Evolutionary conservation across 495 filamentous ascomycete genomes (phyloP).

Genomic region (Podospora australis): DNA sequence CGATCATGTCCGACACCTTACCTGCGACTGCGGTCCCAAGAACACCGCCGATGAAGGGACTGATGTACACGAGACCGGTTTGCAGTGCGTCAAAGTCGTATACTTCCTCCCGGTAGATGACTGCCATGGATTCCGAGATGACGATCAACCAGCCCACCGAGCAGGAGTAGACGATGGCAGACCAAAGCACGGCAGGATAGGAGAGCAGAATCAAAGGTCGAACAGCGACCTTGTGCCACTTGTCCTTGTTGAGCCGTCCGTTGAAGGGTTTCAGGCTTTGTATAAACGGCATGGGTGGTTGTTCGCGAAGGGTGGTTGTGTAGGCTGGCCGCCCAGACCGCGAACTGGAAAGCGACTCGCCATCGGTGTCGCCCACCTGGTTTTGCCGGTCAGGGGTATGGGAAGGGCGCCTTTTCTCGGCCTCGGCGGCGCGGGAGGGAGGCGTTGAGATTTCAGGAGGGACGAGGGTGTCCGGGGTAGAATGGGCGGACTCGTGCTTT

Average conservation of each 20-base stretch:
- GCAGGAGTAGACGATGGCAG: conserved; percentile 74
- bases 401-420: not conserved
- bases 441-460: not conserved
- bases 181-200: conserved; percentile 91
- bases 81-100: conserved; percentile 78
- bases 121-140: conserved; percentile 76
- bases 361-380: conserved; percentile 25
- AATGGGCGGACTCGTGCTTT: not conserved
- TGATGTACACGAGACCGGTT: conserved; percentile 83
- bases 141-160: conserved; percentile 94
- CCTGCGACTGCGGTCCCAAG: conserved; percentile 88
- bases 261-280: conserved; percentile 68
- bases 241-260: conserved; percentile 70
- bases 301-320: conserved; percentile 51
- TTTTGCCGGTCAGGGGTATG: not conserved
- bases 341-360: conserved; percentile 28
- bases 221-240: conserved; percentile 66
- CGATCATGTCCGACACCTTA: conserved; percentile 78
- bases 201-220: conserved; percentile 81
- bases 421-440: not conserved
- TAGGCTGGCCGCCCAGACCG: conserved; percentile 39
- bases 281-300: conserved; percentile 58
- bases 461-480: not conserved
- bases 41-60: conserved; percentile 81
- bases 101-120: conserved; percentile 61